Base-by-base conservation (phyloP, 768 basidiomycete genomes). In the Russula griseocarnosa region DNA sequence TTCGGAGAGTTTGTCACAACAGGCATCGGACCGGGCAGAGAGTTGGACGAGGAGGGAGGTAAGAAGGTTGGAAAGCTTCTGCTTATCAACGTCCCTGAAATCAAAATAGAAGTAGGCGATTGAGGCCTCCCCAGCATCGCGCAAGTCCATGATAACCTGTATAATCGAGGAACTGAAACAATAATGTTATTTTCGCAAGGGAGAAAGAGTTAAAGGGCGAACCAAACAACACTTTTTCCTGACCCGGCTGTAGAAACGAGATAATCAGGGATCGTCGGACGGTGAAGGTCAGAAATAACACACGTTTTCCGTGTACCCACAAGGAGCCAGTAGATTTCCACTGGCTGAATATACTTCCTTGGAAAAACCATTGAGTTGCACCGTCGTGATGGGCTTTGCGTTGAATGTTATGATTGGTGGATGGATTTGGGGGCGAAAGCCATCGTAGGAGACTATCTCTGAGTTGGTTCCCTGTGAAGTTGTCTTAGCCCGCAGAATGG, bases 401-500 rank as follows among this genome's bases (percentile, higher is more conserved):
- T n/a, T n/a, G n/a, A n/a, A n/a, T n/a, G n/a, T n/a, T n/a, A n/a
- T n/a, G n/a, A n/a, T n/a, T n/a, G n/a, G n/a, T n/a, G n/a, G n/a
- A n/a, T n/a, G n/a, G n/a, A n/a, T n/a, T n/a, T n/a, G n/a, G n/a
- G 3, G 81, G 85, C 62, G 81, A 81, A 65, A 57, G 56, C 58
- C 58, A 59, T 40, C 24, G 18, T 26, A 24, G 24, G 8, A 59
- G 34, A 9, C 5, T 26, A 0, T 50, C 49, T 20, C 58, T 34
- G 10, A 40, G 36, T 0, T 38, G 47, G 20, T 40, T 26, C 22
- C 58, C 58, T 59, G 26, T 6, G 38, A 50, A 34, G 9, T 18
- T 24, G 24, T 18, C 0, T 30, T 5, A 22, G 30, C 5, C 1
- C 24, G 24, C 16, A 2, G 26, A 26, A 30, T 7, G 40, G 18